Conservation (phyloP, 2,329 filamentous ascomycete species). For the Neophaeococcomyces aloes region DNA sequence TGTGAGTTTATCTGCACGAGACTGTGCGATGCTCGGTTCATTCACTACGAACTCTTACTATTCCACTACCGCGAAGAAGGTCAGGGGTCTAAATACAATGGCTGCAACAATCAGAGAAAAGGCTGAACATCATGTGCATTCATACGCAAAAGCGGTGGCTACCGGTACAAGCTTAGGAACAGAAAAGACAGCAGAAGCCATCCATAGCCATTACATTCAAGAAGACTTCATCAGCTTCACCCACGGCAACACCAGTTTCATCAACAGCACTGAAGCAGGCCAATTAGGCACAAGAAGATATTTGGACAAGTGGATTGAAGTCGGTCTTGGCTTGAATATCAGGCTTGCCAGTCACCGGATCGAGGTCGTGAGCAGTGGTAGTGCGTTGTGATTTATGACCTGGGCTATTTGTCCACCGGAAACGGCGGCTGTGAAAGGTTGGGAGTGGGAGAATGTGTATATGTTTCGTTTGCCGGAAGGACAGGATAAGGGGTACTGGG, state of each 20-base stretch:
- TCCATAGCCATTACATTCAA: neutral
- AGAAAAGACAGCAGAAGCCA: neutral
- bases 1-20: no score
- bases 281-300: neutral
- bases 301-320: neutral
- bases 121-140: neutral
- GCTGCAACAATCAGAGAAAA: neutral
- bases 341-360: neutral
- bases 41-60: no score
- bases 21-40: no score
- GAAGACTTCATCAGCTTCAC: neutral
- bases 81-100: neutral
- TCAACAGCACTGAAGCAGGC: neutral
- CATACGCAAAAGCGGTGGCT: neutral
- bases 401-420: neutral
- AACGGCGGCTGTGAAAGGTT: neutral
- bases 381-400: neutral
- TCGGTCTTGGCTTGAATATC: neutral
- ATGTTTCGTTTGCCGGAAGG: neutral
- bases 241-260: neutral
- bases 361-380: neutral
- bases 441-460: neutral
- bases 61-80: no score
- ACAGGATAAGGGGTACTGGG: neutral
- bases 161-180: neutral